phyloP scores from a whole-genome alignment of 1,284 basidiomycete species.

The Cutaneotrichosporon spelunceum region DNA sequence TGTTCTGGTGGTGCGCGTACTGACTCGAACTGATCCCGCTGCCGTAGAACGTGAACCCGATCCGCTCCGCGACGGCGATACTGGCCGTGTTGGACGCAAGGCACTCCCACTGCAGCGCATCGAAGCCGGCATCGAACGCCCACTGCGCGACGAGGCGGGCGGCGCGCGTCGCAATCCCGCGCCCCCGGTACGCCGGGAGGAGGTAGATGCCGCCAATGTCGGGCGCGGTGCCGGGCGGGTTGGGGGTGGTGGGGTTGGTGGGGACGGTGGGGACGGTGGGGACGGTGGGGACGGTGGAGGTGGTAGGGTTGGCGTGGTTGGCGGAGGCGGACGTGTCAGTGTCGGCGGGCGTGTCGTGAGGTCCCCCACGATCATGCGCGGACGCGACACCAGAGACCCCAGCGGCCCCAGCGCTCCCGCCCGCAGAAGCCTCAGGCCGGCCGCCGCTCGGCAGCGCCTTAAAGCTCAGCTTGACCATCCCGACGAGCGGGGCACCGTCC shows the following conservation, averaged over 20 bases:
- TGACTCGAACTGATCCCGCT: background rate
- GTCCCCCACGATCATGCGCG: no score
- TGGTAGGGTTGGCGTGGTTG: no score
- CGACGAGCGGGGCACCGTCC: background rate
- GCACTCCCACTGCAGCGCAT: constrained; percentile 1
- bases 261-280: no score
- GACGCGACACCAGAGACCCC: no score
- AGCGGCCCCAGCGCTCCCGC: no score
- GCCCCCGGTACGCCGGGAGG: background rate
- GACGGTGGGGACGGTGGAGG: no score
- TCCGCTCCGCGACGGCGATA: background rate
- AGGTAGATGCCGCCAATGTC: constrained; percentile 9
- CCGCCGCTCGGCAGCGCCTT: background rate
- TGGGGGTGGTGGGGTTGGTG: no score
- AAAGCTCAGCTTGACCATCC: constrained; percentile 2
- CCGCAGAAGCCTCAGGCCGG: no score
- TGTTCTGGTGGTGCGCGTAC: constrained; percentile 2
- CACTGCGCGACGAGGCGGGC: background rate
- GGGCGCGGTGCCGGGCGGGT: no score
- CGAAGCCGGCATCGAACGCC: background rate
- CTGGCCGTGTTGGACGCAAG: background rate
- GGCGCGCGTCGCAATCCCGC: background rate
- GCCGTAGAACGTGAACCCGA: background rate
- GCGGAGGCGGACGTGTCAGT: background rate
- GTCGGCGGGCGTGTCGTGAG: no score